Conservation (phyloP, 495 filamentous ascomycete species). For the Bacidia rubella region DNA sequence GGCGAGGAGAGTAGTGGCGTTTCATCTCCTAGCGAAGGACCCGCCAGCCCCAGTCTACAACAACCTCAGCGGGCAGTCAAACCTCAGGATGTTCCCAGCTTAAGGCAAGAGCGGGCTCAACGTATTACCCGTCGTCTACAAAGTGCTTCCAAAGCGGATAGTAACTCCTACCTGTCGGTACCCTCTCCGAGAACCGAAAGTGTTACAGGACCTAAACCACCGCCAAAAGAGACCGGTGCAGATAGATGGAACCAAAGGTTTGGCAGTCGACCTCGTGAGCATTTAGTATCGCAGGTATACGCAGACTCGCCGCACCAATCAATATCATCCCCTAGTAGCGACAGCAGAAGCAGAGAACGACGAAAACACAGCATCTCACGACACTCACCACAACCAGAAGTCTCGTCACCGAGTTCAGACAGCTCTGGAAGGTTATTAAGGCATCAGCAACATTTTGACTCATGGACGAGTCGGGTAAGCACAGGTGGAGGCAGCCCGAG, state of each 20-base stretch:
- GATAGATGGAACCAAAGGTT: constrained; percentile 1
- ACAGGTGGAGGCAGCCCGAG: neutral
- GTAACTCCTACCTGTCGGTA: neutral
- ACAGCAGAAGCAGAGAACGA: neutral
- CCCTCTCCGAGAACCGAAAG: neutral
- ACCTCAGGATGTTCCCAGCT: neutral
- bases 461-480: constrained; percentile 5
- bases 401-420: neutral
- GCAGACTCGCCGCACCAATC: neutral
- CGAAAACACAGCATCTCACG: neutral
- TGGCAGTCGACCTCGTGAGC: constrained; percentile 5
- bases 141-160: neutral
- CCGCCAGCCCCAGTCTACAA: neutral
- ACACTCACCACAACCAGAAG: neutral
- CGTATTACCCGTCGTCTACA: neutral
- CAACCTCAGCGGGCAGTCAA: neutral
- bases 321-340: constrained; percentile 1
- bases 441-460: neutral
- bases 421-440: neutral
- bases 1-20: constrained; percentile 4
- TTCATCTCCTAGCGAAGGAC: neutral
- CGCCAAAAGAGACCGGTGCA: neutral
- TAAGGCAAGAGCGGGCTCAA: neutral
- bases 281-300: neutral
- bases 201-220: neutral